A percentile compares a stretch with the other conserved stretches of the same genome.
phyloP scores from a whole-genome alignment of 2,329 filamentous ascomycete genomes.

The Mycosphaerella arachidis region DNA sequence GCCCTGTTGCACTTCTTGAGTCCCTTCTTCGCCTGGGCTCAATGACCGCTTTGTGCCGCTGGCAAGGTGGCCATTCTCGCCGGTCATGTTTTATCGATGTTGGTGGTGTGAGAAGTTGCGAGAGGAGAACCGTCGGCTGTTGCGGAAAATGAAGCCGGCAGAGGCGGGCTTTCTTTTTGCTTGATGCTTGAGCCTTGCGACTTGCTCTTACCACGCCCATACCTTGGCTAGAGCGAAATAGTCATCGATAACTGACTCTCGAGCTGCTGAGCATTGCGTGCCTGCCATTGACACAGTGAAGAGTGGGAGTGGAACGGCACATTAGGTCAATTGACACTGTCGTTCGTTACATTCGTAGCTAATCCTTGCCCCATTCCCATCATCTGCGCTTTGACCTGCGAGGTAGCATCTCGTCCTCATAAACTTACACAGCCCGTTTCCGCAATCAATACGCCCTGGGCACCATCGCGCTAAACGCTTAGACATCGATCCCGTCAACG shows the following conservation, averaged over 20 bases:
- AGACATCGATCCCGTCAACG: constrained; percentile 80
- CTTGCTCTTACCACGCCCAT: background rate
- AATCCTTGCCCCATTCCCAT: background rate
- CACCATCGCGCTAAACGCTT: constrained; percentile 3
- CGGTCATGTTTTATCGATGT: constrained; percentile 2
- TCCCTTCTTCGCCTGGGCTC: constrained; percentile 22
- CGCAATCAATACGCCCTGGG: background rate
- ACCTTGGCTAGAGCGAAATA: too few species aligned
- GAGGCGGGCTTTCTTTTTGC: background rate
- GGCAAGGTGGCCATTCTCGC: constrained; percentile 1
- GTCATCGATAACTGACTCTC: too few species aligned
- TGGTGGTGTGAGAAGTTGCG: background rate
- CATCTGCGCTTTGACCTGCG: constrained; percentile 18
- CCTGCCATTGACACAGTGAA: too few species aligned
- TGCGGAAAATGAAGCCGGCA: background rate
- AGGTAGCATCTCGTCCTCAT: constrained; percentile 21
- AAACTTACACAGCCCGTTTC: constrained; percentile 4
- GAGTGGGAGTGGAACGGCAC: too few species aligned
- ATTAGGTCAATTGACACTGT: background rate
- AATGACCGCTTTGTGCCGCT: constrained; percentile 23
- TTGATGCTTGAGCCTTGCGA: background rate
- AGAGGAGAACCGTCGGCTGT: constrained; percentile 1
- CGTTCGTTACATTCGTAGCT: constrained; percentile 3
- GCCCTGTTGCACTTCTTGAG: constrained; percentile 20
- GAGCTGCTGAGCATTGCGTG: too few species aligned